phyloP scores from a whole-genome alignment of 163 green algal genomes.

The Chloroidium sp. region DNA sequence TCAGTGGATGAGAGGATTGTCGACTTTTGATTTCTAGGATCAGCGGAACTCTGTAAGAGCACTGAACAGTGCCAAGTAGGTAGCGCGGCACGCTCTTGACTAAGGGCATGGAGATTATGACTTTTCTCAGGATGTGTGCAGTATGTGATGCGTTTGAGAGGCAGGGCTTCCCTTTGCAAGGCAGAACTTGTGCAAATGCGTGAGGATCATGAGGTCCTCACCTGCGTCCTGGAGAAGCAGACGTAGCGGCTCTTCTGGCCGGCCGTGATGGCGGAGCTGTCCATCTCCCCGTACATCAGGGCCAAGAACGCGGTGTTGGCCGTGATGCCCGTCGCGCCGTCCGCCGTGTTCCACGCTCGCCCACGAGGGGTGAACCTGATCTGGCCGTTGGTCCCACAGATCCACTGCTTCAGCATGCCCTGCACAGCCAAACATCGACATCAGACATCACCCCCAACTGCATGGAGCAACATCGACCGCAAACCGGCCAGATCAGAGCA shows the following conservation, averaged over 20 bases:
- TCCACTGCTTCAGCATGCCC: slow-evolving; percentile 41
- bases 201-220: not conserved
- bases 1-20: no score
- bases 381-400: slow-evolving; percentile 32
- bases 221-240: slow-evolving; percentile 35
- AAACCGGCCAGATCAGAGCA: no score
- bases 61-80: no score
- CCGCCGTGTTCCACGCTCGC: slow-evolving; percentile 17
- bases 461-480: not conserved
- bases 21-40: no score
- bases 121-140: no score
- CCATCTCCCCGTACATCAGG: slow-evolving; percentile 29
- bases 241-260: slow-evolving; percentile 24
- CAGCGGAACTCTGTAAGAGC: no score
- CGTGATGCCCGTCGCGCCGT: slow-evolving; percentile 27
- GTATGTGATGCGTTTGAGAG: not conserved
- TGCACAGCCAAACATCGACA: slow-evolving; percentile 7
- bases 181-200: not conserved
- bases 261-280: not conserved
- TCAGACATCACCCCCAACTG: not conserved
- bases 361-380: slow-evolving; percentile 19
- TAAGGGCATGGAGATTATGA: no score
- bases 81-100: no score
- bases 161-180: not conserved
- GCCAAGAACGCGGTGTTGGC: slow-evolving; percentile 38